Evolutionary conservation across 345 rosid species (phyloP), one percentile per base, ranked within the genome.

Genomic region (Anastatica hierochuntica): DNA sequence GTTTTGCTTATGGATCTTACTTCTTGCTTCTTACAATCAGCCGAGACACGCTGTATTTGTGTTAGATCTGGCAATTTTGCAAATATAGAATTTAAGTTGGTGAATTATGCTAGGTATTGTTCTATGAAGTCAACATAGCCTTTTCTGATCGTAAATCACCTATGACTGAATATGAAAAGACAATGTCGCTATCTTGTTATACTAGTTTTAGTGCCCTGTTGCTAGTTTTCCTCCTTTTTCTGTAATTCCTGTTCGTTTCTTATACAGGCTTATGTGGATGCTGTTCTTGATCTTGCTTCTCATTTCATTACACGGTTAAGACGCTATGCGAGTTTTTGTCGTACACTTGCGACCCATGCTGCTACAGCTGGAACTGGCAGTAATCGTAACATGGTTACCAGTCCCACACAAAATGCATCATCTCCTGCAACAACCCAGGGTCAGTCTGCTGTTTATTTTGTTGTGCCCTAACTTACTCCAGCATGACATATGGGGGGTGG

Each of bases 241-340:
- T 31, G 21, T 42, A 36, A 67, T 63, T 70, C 39, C 54, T 53
- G 63, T 36, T 8, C 14, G 23, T 29, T 42, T 26, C n/a, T 53
- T 18, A 24, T 68, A 62, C 92, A 94, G 99, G 97, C 97, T 34
- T 94, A 94, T 72, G 99, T 88, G 58, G 99, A 94, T 78, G 94
- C 95, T 31, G 79, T 88, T 79, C 87, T 94, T 65, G 99, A 94
- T 79, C 77, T 94, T 68, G 94, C 99, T 63, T 94, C 97, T 60
- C 97, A 94, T 74, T 88, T 94, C 71, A 88, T 94, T 66, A 94
- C 97, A 43, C 90, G 97, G 18, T 72, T 88, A 72, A 80, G 97
- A 30, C 95, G 99, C 34, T 94, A 94, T 81, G 94, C 97, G 31
- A 94, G 97, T 75, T 94, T 94, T 74, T 94, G 99, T 52, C 97